Base-by-base conservation (phyloP, 2,329 filamentous ascomycete species). In the Emericellopsis atlantica region DNA sequence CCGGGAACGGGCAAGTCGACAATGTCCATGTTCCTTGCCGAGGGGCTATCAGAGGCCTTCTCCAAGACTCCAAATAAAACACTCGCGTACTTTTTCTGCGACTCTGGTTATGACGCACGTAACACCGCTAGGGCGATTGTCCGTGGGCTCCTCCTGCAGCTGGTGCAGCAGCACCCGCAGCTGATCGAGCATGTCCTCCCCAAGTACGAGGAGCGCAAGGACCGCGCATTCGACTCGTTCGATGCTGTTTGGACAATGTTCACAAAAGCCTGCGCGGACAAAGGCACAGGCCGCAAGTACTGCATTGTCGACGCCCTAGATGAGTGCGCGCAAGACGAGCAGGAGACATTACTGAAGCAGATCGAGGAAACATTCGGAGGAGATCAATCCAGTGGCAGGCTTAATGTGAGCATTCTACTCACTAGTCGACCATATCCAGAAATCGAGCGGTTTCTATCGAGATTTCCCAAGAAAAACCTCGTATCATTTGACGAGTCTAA, bases 71-170 rank as follows among this genome's bases (percentile, higher is more conserved):
- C 34, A 1, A 34, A 23, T 6, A 48, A 48, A 18, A 48, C 48
- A 2, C 42, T 53, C 2, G 43, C 44, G 5, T 52, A 50, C 37
- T 52, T 52, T 39, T 53, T 53, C 42, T 51, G 47, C 37, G 48
- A 54, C 41, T 51, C 49, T 2, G 39, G 40, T 31, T 49, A 44
- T 38, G 43, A 50, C 11, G 45, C 34, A 32, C 51, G 46, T 12
- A 50, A 47, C 29, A 51, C 49, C 3, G 49, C 50, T 16, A 48
- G 44, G 5, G 43, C 47, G n/a, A 37, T 54, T n/a, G 15, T 52
- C 21, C 36, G 50, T 24, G 50, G 51, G 1, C 50, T 54, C 39
- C 44, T 54, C 31, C 32, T 38, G 12, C 47, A 51, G 37, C 42
- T 53, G 6, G 36, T 50, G 8, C 36, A 48, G 23, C 45, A 51